These are phyloP conservation scores for Diplocarpon rosae DNA, from an alignment of 2,329 filamentous ascomycete genomes.

Conservation along the genomic window DNA sequence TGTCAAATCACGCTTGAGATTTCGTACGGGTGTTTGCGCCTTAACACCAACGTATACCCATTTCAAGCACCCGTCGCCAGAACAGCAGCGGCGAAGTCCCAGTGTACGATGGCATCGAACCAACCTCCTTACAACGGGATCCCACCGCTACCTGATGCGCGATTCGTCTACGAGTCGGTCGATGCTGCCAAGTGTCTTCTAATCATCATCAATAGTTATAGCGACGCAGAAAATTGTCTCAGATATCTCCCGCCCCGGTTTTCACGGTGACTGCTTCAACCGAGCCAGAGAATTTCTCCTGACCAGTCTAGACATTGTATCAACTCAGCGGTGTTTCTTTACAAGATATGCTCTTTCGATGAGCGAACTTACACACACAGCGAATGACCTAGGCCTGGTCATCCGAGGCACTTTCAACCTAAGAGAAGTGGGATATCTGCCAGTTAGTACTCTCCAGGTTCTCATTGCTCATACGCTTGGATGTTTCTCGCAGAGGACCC, in stretches of 20 bases:
- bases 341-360: constrained; percentile 37
- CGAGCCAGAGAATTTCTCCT: background rate
- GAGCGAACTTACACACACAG: background rate
- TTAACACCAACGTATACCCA: constrained; percentile 65
- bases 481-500: too few species aligned
- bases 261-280: constrained; percentile 37
- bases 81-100: constrained; percentile 23
- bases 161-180: constrained; percentile 54
- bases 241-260: constrained; percentile 51
- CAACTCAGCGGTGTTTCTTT: constrained; percentile 52
- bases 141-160: constrained; percentile 47
- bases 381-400: constrained; percentile 35
- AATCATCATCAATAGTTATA: constrained; percentile 46
- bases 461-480: too few species aligned
- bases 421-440: constrained; percentile 44
- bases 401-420: constrained; percentile 45
- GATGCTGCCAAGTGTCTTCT: constrained; percentile 51
- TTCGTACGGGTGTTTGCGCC: constrained; percentile 58
- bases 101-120: constrained; percentile 6
- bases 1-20: constrained; percentile 57
- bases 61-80: constrained; percentile 57
- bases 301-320: constrained; percentile 34
- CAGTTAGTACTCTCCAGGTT: constrained; percentile 20
- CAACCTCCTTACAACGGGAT: constrained; percentile 38
- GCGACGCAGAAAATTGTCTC: constrained; percentile 45